Percentiles rank a stretch among this genome's conserved stretches.
phyloP scores from a whole-genome alignment of 495 filamentous ascomycete species.

The Chaetomium tenue region DNA sequence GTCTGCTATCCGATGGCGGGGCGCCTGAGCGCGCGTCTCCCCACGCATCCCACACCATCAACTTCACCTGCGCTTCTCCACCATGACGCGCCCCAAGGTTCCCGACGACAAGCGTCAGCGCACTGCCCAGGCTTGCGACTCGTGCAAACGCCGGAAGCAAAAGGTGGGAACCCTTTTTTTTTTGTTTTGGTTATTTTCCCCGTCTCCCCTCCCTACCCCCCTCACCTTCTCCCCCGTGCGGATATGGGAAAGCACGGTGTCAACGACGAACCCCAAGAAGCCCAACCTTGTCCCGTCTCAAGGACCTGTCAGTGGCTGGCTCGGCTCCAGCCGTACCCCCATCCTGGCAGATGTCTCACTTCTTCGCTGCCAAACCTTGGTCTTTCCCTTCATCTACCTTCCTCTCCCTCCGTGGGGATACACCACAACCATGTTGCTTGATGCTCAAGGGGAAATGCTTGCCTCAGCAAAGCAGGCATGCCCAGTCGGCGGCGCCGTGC shows the following conservation, averaged over 20 bases:
- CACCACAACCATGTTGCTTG: conserved; percentile 14
- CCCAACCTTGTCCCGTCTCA: conserved; percentile 3
- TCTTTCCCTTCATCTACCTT: conserved; percentile 7
- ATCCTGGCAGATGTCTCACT: conserved; percentile 21
- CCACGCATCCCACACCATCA: conserved; percentile 18
- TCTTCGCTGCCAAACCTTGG: neutral
- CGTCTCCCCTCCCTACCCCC: conserved; percentile 18
- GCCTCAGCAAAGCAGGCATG: conserved; percentile 16
- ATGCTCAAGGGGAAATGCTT: conserved; percentile 17
- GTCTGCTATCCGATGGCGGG: conserved; percentile 37
- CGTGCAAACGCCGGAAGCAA: conserved; percentile 76
- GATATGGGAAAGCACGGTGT: conserved; percentile 1
- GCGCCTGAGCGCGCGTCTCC: conserved; percentile 27
- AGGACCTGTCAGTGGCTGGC: neutral
- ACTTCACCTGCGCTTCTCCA: conserved; percentile 27
- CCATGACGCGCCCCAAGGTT: conserved; percentile 63
- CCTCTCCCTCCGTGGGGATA: conserved; percentile 11
- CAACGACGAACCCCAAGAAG: neutral
- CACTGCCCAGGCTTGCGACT: conserved; percentile 68
- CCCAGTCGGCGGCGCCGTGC: conserved; percentile 19
- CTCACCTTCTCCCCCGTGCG: conserved; percentile 9
- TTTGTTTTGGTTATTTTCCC: conserved; percentile 18
- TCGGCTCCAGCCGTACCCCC: conserved; percentile 2
- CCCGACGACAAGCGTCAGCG: conserved; percentile 63
- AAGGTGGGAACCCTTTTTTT: conserved; percentile 51